phyloP scores from a whole-genome alignment of 192 early-diverging fungal genomes.

The Dissophora ornata region DNA sequence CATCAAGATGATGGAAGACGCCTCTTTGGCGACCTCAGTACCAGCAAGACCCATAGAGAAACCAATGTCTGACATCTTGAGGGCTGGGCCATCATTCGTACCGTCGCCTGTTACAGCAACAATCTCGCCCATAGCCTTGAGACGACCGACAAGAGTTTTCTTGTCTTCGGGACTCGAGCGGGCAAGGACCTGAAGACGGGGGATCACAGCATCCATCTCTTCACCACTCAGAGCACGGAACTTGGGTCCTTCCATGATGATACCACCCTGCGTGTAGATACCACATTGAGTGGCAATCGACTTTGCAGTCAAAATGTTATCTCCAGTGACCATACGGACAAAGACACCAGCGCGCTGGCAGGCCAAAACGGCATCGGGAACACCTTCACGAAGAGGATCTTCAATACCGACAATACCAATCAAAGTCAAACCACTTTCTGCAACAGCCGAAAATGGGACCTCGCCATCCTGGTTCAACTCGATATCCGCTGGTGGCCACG shows the following conservation, averaged over 20 bases:
- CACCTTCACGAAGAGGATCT: constrained; percentile 95
- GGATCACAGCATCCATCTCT: constrained; percentile 92
- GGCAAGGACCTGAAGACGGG: constrained; percentile 93
- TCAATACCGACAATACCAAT: constrained; percentile 94
- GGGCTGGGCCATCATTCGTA: constrained; percentile 95
- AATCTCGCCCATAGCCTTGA: constrained; percentile 91
- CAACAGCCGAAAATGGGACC: constrained; percentile 61
- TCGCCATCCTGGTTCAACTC: constrained; percentile 63
- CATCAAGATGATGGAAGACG: constrained; percentile 93
- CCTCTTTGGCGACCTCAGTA: constrained; percentile 99
- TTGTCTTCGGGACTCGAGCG: constrained; percentile 95
- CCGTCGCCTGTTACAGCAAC: constrained; percentile 99
- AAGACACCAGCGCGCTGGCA: constrained; percentile 93
- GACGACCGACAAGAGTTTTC: constrained; percentile 89
- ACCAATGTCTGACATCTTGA: constrained; percentile 94
- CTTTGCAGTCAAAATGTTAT: constrained; percentile 91
- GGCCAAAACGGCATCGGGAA: constrained; percentile 85
- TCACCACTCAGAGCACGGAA: constrained; percentile 85
- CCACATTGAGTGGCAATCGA: constrained; percentile 94
- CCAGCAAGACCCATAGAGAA: constrained; percentile 99
- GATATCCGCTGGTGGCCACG: constrained; percentile 58
- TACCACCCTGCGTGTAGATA: constrained; percentile 87
- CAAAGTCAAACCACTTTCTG: constrained; percentile 72
- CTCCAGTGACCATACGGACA: constrained; percentile 99
- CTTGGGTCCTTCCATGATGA: constrained; percentile 94